A percentile compares a stretch with the other conserved stretches of the same genome.
Evolutionary conservation across 2,329 filamentous ascomycete species (phyloP).

Genomic region (Colletotrichum phormii): DNA sequence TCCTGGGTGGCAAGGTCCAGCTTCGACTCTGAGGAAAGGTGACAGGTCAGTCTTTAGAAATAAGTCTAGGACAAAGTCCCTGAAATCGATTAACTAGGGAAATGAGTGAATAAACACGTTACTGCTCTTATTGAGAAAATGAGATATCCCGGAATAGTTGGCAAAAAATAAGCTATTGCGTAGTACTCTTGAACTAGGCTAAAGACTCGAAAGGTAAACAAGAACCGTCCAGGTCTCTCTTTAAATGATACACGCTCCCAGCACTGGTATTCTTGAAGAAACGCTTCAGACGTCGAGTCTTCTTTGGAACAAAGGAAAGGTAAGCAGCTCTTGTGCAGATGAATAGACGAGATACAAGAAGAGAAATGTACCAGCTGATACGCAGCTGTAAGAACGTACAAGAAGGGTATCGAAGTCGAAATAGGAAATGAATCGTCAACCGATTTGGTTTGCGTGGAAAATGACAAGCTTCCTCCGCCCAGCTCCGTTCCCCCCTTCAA

Average conservation of each 20-base stretch:
- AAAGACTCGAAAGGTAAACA: neutral
- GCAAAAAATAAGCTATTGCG: neutral
- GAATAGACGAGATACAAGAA: constrained; percentile 20
- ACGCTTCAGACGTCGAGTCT: neutral
- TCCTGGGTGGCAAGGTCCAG: neutral
- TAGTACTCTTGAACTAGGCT: neutral
- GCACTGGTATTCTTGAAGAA: neutral
- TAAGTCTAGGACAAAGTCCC: too few relatives aligned
- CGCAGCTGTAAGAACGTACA: constrained; percentile 23
- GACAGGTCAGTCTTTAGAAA: neutral
- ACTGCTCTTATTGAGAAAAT: too few relatives aligned
- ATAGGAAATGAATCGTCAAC: constrained; percentile 39
- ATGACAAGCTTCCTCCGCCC: neutral
- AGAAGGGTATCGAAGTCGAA: constrained; percentile 46
- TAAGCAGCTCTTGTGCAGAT: neutral
- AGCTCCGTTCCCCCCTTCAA: neutral
- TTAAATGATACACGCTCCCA: neutral
- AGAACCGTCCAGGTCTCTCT: neutral
- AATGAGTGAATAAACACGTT: too few relatives aligned
- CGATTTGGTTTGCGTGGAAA: neutral
- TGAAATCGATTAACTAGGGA: too few relatives aligned
- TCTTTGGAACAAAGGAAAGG: constrained; percentile 6
- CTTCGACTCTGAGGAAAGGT: neutral
- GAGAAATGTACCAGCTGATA: neutral
- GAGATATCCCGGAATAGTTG: too few relatives aligned